A percentile compares a stretch with the other conserved stretches of the same genome.
phyloP scores from a whole-genome alignment of 352 stramenopile genomes.

The Phytophthora sojae region DNA sequence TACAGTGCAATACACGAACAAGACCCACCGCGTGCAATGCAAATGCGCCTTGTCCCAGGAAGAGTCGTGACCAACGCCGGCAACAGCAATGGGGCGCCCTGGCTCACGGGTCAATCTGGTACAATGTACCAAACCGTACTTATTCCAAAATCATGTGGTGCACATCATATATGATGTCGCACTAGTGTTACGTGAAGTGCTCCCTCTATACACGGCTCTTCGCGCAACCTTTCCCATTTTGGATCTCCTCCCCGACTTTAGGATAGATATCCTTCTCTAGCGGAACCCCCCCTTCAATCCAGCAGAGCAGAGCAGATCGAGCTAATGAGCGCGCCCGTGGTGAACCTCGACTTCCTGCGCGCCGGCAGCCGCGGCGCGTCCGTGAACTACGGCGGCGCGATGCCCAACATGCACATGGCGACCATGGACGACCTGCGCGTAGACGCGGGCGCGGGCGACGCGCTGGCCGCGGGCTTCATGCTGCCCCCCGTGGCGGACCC shows the following conservation, averaged over 20 bases:
- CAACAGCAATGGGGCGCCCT: too few relatives aligned
- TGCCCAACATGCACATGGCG: constrained; percentile 75
- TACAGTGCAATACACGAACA: too few relatives aligned
- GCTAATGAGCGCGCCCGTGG: constrained; percentile 50
- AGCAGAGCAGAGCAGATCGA: not conserved
- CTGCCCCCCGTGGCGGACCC: constrained; percentile 88
- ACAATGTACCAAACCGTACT: too few relatives aligned
- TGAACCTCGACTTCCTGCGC: constrained; percentile 80
- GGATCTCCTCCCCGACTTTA: not conserved
- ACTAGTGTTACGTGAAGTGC: not conserved
- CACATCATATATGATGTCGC: not conserved
- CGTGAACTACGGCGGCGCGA: constrained; percentile 79
- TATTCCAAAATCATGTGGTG: not conserved
- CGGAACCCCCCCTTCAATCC: too few relatives aligned
- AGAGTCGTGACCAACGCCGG: too few relatives aligned
- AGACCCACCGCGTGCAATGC: too few relatives aligned
- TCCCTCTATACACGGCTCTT: constrained; percentile 7
- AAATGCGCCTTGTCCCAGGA: not conserved
- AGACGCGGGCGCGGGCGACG: constrained; percentile 30
- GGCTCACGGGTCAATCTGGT: too few relatives aligned
- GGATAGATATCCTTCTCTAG: too few relatives aligned
- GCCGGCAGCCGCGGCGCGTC: constrained; percentile 64
- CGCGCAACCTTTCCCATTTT: constrained; percentile 18
- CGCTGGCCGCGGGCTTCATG: constrained; percentile 69
- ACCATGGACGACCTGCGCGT: constrained; percentile 40